These are phyloP conservation scores for Porogramme epimiltina DNA, from an alignment of 1,284 basidiomycete species.

Conservation along the genomic window DNA sequence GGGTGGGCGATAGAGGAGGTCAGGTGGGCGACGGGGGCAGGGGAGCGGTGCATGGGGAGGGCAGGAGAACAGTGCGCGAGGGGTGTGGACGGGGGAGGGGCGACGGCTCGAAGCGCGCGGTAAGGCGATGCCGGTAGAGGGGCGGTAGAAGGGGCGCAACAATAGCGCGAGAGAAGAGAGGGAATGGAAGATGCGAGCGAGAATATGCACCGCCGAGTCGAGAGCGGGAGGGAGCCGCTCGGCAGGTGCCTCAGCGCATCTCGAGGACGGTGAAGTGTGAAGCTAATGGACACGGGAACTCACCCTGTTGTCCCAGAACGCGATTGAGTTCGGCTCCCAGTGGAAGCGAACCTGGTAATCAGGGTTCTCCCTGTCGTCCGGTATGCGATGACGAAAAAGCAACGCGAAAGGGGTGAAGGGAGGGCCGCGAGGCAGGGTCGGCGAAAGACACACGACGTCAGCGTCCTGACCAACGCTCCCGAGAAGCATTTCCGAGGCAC, in stretches of 20 bases:
- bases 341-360: constrained; percentile 76
- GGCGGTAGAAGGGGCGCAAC: too few species aligned
- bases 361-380: constrained; percentile 48
- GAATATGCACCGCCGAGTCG: background rate
- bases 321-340: constrained; percentile 70
- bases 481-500: constrained; percentile 5
- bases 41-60: too few species aligned
- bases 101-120: too few species aligned
- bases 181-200: background rate
- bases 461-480: background rate
- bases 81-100: too few species aligned
- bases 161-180: background rate
- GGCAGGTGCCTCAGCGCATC: too few species aligned
- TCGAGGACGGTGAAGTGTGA: too few species aligned
- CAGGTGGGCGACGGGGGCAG: too few species aligned
- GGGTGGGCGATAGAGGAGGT: too few species aligned
- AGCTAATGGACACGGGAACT: too few species aligned
- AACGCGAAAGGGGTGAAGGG: constrained; percentile 8
- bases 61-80: too few species aligned
- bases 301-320: constrained; percentile 76
- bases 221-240: too few species aligned
- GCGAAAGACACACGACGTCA: background rate
- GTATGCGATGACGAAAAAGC: constrained; percentile 6
- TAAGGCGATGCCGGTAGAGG: too few species aligned
- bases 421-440: constrained; percentile 2